Percentiles rank a stretch among this genome's conserved stretches.
Evolutionary conservation across 306 rosid genomes (phyloP).

Genomic region (Delonix regia): DNA sequence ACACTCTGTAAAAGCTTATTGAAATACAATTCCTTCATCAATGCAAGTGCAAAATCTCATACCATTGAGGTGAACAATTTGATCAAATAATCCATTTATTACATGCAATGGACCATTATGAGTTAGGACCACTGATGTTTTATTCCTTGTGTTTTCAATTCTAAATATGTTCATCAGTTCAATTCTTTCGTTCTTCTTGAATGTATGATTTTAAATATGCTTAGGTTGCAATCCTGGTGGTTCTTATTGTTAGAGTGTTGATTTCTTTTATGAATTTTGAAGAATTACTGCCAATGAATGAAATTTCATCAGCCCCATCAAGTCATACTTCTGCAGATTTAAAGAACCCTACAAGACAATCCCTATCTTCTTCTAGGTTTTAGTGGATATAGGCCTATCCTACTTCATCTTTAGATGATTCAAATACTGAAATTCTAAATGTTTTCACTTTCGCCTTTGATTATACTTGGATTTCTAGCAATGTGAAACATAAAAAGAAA

Average conservation of each 20-base stretch:
- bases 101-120: no score
- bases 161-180: no score
- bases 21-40: no score
- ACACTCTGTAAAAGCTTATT: no score
- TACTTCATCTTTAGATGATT: slow-evolving; percentile 61
- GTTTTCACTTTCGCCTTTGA: slow-evolving; percentile 76
- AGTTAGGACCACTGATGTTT: not conserved
- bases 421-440: slow-evolving; percentile 62
- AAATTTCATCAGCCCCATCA: slow-evolving; percentile 78
- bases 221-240: slow-evolving; percentile 94
- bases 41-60: no score
- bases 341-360: slow-evolving; percentile 58
- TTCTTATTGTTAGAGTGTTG: slow-evolving; percentile 84
- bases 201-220: not conserved
- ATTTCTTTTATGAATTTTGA: slow-evolving; percentile 89
- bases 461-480: no score
- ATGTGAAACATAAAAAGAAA: slow-evolving; percentile 86
- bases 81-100: no score
- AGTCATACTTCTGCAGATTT: slow-evolving; percentile 65
- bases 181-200: not conserved
- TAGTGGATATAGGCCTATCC: slow-evolving; percentile 89
- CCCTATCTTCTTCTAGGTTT: slow-evolving; percentile 83
- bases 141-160: not conserved
- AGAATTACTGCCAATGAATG: slow-evolving; percentile 76
- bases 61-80: no score